phyloP scores from a whole-genome alignment of 805 yeast species.

The Starmerella asiatica region DNA sequence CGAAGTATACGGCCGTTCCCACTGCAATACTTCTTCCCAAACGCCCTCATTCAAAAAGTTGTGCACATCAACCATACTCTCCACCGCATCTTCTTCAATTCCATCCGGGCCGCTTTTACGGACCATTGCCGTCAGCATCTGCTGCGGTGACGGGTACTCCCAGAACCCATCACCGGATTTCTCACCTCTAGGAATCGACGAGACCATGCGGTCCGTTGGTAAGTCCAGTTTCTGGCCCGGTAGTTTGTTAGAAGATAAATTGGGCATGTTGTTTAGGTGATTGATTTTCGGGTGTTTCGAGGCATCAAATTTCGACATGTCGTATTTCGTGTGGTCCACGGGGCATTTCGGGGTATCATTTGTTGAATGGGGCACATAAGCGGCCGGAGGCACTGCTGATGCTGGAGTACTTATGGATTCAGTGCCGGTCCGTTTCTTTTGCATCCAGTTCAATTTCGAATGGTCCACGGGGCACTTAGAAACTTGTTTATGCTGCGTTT shows the following conservation, averaged over 20 bases:
- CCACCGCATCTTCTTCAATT: constrained; percentile 90
- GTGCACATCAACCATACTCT: constrained; percentile 92
- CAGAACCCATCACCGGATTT: constrained; percentile 56
- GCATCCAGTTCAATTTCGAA: constrained; percentile 18
- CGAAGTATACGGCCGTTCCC: constrained; percentile 69
- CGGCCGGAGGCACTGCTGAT: neutral
- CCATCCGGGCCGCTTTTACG: constrained; percentile 67
- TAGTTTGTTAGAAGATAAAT: constrained; percentile 47
- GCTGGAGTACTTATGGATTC: neutral
- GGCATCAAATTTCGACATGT: too few species aligned
- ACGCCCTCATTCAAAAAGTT: constrained; percentile 95
- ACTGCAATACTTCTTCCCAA: constrained; percentile 82
- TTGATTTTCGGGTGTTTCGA: too few species aligned
- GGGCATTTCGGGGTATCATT: constrained; percentile 27
- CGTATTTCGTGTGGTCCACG: constrained; percentile 3
- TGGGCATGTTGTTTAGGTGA: constrained; percentile 85
- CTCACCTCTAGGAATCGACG: constrained; percentile 78
- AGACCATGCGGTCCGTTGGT: constrained; percentile 71
- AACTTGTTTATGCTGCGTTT: neutral
- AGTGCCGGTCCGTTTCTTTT: constrained; percentile 3
- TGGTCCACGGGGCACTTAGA: constrained; percentile 34
- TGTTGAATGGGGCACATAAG: neutral
- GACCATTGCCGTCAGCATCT: constrained; percentile 95
- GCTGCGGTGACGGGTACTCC: constrained; percentile 99
- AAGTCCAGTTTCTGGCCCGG: constrained; percentile 70